A percentile compares a stretch with the other conserved stretches of the same genome.
Conservation (phyloP, 2,329 filamentous ascomycete species). For the Arthrinium phaeospermum region DNA sequence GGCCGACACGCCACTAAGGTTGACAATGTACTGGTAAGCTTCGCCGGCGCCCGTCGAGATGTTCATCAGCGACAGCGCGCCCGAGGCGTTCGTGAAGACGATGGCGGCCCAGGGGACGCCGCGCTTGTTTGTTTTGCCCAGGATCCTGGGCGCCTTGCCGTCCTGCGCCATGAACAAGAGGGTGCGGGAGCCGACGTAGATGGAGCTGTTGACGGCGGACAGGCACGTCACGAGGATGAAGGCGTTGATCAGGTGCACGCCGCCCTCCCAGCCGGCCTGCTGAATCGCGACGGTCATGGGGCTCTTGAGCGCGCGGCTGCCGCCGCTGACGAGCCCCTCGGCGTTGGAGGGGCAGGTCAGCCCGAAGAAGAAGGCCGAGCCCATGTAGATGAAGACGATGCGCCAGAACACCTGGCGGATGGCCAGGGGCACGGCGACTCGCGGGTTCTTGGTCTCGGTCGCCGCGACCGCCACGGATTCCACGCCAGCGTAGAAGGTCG, state of each 20-base stretch:
- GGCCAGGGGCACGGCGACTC: conserved; percentile 60
- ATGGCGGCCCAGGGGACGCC: conserved; percentile 68
- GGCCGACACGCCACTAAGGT: conserved; percentile 71
- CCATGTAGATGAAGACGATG: conserved; percentile 70
- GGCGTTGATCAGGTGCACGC: conserved; percentile 78
- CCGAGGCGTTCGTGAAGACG: conserved; percentile 72
- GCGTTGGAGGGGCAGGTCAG: conserved; percentile 75
- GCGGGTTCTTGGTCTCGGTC: conserved; percentile 64
- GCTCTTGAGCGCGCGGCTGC: conserved; percentile 69
- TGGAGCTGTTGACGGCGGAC: conserved; percentile 74
- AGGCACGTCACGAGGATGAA: conserved; percentile 78
- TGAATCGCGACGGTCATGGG: conserved; percentile 78
- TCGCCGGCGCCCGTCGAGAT: conserved; percentile 68
- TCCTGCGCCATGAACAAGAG: conserved; percentile 78
- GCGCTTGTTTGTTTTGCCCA: conserved; percentile 69
- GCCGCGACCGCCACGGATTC: conserved; percentile 68
- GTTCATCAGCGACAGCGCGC: conserved; percentile 78
- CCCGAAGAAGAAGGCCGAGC: conserved; percentile 75
- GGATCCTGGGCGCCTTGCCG: conserved; percentile 71
- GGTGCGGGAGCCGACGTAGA: conserved; percentile 79
- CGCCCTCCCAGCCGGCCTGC: conserved; percentile 74
- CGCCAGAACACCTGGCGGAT: conserved; percentile 67
- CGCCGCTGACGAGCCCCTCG: conserved; percentile 64
- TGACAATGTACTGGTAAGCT: conserved; percentile 74
- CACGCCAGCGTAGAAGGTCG: conserved; percentile 72